A percentile compares a stretch with the other conserved stretches of the same genome.
Evolutionary conservation across 2,329 filamentous ascomycete species (phyloP).

Genomic region (Botryotinia globosa): DNA sequence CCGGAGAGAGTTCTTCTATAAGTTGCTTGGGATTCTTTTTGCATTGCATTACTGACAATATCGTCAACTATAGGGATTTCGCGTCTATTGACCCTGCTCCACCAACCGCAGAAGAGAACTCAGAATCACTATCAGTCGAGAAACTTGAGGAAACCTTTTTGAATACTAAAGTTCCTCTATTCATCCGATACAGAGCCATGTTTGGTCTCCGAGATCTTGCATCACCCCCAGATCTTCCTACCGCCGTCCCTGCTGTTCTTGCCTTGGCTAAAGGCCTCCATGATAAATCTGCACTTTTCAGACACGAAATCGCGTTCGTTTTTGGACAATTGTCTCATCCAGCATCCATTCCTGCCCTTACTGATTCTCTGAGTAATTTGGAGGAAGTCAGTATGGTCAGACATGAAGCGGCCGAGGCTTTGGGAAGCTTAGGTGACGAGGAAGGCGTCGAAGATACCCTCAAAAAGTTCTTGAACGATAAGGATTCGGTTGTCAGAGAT

Average conservation of each 20-base stretch:
- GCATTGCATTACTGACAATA: conserved; percentile 26
- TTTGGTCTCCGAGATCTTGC: conserved; percentile 93
- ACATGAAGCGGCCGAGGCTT: conserved; percentile 93
- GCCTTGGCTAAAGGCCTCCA: conserved; percentile 81
- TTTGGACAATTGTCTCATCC: conserved; percentile 96
- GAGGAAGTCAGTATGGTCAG: conserved; percentile 94
- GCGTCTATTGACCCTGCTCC: conserved; percentile 93
- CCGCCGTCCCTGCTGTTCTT: conserved; percentile 80
- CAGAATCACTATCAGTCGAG: conserved; percentile 65
- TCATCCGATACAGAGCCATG: conserved; percentile 95
- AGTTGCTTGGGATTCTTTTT: background rate
- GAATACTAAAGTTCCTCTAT: conserved; percentile 75
- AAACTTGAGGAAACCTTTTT: conserved; percentile 75
- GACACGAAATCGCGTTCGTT: conserved; percentile 97
- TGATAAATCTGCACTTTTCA: conserved; percentile 88
- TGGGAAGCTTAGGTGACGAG: conserved; percentile 90
- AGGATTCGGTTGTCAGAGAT: conserved; percentile 89
- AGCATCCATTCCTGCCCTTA: conserved; percentile 90
- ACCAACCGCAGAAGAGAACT: conserved; percentile 73
- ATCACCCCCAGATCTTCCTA: conserved; percentile 86
- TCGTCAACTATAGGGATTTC: conserved; percentile 68
- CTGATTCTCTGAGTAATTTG: conserved; percentile 70
- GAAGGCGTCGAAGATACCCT: conserved; percentile 86
- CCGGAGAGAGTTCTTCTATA: background rate
- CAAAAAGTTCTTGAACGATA: conserved; percentile 80